phyloP scores from a whole-genome alignment of 225 moss, liverwort and hornwort species.

The Thuidium tamariscinum region DNA sequence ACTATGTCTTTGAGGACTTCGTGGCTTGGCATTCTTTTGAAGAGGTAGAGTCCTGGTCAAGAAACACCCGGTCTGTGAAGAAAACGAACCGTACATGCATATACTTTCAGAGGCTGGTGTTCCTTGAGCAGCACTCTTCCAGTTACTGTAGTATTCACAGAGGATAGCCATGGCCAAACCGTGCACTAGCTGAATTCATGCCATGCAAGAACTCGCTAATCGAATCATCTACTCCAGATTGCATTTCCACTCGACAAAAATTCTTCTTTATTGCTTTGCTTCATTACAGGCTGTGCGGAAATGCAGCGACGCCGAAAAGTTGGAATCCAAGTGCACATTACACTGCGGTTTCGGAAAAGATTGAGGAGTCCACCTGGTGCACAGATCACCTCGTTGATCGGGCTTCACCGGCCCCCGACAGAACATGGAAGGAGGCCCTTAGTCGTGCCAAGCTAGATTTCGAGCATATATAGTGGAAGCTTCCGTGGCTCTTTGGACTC shows the following conservation, averaged over 20 bases:
- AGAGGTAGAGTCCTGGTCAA: not conserved
- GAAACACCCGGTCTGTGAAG: not conserved
- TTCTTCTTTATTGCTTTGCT: not conserved
- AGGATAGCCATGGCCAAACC: not conserved
- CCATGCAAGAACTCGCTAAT: not conserved
- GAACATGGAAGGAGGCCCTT: no score
- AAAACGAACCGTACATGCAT: not conserved
- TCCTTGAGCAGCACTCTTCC: not conserved
- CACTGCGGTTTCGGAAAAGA: slow-evolving; percentile 14
- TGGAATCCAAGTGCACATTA: slow-evolving; percentile 21
- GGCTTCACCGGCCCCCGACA: no score
- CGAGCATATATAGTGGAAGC: not conserved
- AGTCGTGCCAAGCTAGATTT: not conserved
- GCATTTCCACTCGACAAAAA: not conserved
- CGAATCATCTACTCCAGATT: no score
- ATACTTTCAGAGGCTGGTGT: not conserved
- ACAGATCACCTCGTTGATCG: not conserved
- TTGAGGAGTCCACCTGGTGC: not conserved
- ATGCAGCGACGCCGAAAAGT: slow-evolving; percentile 12
- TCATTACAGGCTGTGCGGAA: slow-evolving; percentile 16
- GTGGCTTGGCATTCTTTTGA: not conserved
- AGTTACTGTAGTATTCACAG: not conserved
- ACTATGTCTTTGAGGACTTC: slow-evolving; percentile 53
- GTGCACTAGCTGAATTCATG: not conserved
- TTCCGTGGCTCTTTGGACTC: not conserved